These are phyloP conservation scores for Leptographium lundbergii DNA, from an alignment of 2,329 filamentous ascomycete species.

Conservation along the genomic window DNA sequence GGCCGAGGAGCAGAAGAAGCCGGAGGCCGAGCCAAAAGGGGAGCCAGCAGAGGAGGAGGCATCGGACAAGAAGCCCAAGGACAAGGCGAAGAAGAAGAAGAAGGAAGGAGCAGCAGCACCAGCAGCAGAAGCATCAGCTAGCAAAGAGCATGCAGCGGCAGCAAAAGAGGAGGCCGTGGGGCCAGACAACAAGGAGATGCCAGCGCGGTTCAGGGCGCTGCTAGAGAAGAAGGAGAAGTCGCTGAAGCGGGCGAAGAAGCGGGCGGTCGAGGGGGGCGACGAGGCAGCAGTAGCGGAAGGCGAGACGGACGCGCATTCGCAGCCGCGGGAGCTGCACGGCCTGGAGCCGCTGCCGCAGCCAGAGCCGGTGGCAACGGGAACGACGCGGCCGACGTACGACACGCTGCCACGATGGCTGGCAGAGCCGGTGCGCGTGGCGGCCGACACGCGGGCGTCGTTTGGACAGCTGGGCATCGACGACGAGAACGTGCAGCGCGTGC, in stretches of 20 bases:
- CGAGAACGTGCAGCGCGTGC: slow-evolving; percentile 33
- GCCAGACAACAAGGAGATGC: slow-evolving; percentile 13
- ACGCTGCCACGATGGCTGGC: slow-evolving; percentile 73
- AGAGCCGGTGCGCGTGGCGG: slow-evolving; percentile 56
- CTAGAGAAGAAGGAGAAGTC: slow-evolving; percentile 44
- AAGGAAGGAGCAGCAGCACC: too few species aligned
- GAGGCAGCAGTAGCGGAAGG: not conserved
- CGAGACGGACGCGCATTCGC: not conserved
- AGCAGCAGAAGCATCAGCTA: not conserved
- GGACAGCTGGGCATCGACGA: slow-evolving; percentile 9
- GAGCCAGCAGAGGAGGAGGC: not conserved
- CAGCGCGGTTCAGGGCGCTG: slow-evolving; percentile 32
- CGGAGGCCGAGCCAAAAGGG: not conserved
- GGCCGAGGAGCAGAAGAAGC: not conserved
- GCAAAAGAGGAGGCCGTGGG: not conserved
- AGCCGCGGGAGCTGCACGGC: slow-evolving; percentile 43
- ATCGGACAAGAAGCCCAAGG: not conserved
- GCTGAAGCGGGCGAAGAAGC: slow-evolving; percentile 21
- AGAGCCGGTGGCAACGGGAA: slow-evolving; percentile 42
- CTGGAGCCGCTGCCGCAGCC: slow-evolving; percentile 76
- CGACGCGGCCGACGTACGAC: slow-evolving; percentile 55
- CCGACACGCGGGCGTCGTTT: slow-evolving; percentile 49
- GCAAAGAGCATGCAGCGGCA: not conserved
- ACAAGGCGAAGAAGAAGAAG: not conserved
- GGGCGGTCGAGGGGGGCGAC: slow-evolving; percentile 3